A percentile compares a stretch with the other conserved stretches of the same genome.
Evolutionary conservation across 2,329 filamentous ascomycete species (phyloP).

Genomic region (Magnaporthiopsis poae): DNA sequence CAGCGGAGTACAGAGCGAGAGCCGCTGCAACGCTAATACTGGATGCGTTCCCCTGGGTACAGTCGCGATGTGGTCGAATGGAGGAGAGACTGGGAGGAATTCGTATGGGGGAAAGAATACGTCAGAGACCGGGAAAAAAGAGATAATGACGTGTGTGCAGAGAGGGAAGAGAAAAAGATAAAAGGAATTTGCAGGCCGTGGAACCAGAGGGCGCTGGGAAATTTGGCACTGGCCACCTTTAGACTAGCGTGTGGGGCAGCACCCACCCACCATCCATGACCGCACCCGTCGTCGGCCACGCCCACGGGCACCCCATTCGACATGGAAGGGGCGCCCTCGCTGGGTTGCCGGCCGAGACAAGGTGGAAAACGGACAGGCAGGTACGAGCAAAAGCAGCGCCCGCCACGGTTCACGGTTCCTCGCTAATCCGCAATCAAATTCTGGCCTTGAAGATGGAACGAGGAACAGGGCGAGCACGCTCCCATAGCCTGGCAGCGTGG

Average conservation of each 20-base stretch:
- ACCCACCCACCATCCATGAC: background rate
- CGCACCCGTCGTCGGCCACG: background rate
- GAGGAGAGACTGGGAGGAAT: background rate
- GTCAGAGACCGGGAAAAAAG: conserved; percentile 1
- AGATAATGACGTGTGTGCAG: conserved; percentile 1
- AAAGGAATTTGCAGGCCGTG: conserved; percentile 1
- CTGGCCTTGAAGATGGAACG: background rate
- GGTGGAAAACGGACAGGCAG: background rate
- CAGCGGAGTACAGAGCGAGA: conserved; percentile 2
- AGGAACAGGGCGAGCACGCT: background rate
- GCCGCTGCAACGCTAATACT: conserved; percentile 1
- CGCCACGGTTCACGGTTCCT: background rate
- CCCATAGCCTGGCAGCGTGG: background rate
- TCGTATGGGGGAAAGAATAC: conserved; percentile 1
- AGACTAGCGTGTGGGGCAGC: background rate
- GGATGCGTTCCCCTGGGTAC: background rate
- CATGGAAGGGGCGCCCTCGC: background rate
- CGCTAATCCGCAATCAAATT: background rate
- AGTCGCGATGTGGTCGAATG: conserved; percentile 3
- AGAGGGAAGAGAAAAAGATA: conserved; percentile 2
- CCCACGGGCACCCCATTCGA: background rate
- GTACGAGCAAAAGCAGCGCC: background rate
- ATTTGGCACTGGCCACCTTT: conserved; percentile 3
- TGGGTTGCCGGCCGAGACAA: background rate
- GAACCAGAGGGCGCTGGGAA: background rate